Percentiles rank a stretch among this genome's conserved stretches.
Conservation (phyloP, 345 rosid species). For the Adansonia digitata region DNA sequence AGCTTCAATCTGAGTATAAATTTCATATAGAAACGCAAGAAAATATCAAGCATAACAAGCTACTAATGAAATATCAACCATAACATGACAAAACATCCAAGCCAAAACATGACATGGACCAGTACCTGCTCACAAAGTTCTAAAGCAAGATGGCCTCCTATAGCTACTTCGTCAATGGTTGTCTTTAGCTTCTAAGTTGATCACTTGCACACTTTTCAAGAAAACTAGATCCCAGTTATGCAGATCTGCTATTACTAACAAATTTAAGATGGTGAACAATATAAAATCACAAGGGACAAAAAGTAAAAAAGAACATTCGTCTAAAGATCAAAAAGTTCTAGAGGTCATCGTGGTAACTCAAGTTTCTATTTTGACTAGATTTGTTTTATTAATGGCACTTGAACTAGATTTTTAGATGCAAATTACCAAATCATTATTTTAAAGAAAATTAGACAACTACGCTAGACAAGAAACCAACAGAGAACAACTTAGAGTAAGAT, state of each 20-base stretch:
- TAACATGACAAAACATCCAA: not conserved
- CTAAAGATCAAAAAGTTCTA: not conserved
- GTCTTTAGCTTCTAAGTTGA: constrained; percentile 96
- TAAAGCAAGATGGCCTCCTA: constrained; percentile 74
- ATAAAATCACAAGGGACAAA: not conserved
- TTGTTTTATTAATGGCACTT: too few relatives aligned
- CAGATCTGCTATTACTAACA: constrained; percentile 51
- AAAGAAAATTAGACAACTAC: not conserved
- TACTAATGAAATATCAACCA: not conserved
- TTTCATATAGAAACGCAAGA: not conserved
- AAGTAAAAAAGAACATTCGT: not conserved
- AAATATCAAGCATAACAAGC: not conserved
- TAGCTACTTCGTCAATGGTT: constrained; percentile 96
- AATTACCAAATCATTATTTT: not conserved
- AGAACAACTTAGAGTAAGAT: not conserved
- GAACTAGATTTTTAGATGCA: too few relatives aligned
- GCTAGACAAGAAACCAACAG: not conserved
- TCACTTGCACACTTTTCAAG: constrained; percentile 66
- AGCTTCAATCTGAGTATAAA: constrained; percentile 57
- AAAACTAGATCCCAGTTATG: constrained; percentile 67
- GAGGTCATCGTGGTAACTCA: not conserved
- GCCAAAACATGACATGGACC: constrained; percentile 7
- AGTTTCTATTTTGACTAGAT: not conserved
- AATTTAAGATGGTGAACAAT: not conserved
- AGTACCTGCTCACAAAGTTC: constrained; percentile 89